Conservation (phyloP, 306 rosid species). For the Lathyrus oleraceus region DNA sequence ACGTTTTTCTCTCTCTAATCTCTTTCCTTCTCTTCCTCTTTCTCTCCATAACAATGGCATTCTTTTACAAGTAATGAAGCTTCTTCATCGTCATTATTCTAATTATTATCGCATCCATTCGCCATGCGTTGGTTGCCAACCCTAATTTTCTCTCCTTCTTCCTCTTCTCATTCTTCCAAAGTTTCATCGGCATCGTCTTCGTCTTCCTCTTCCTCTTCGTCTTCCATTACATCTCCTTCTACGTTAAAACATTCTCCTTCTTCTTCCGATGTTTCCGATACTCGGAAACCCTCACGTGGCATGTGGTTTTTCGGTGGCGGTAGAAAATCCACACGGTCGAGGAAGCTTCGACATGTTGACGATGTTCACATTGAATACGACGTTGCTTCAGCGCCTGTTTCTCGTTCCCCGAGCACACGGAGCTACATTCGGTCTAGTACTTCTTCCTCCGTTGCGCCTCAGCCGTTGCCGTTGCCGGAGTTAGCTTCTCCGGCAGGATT, state of each 20-base stretch:
- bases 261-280: constrained; percentile 20
- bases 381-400: constrained; percentile 15
- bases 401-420: constrained; percentile 30
- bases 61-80: neutral
- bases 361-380: constrained; percentile 25
- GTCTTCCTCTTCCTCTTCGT: neutral
- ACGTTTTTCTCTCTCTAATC: neutral
- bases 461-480: constrained; percentile 86
- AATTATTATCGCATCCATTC: neutral
- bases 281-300: constrained; percentile 31
- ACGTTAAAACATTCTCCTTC: constrained; percentile 34
- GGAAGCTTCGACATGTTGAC: constrained; percentile 46
- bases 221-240: neutral
- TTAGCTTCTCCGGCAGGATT: neutral
- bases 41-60: constrained; percentile 10
- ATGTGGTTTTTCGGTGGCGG: constrained; percentile 52
- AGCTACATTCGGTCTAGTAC: constrained; percentile 25
- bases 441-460: constrained; percentile 43
- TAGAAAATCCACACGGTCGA: constrained; percentile 41
- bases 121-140: constrained; percentile 80
- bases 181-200: neutral
- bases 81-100: neutral
- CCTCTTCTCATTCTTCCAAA: neutral
- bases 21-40: neutral
- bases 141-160: constrained; percentile 50